Evolutionary conservation across 2,329 filamentous ascomycete genomes (phyloP), one percentile per base, ranked within the genome.

Genomic region (Parascedosporium putredinis): DNA sequence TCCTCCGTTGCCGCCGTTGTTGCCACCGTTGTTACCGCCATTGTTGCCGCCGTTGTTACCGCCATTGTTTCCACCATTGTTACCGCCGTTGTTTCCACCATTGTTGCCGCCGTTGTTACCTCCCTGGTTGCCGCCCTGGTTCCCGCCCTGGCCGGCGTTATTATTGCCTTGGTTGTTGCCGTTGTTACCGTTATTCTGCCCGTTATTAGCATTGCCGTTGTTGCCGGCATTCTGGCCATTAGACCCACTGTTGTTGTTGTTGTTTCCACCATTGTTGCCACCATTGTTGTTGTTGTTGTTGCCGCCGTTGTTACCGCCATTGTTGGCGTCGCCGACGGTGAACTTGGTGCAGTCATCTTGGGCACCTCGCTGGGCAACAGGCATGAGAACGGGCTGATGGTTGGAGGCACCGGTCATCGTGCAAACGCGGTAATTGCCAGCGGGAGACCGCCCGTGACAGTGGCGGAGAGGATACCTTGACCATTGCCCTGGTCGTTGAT

Each of bases 321-420:
- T 53, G 55, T 53, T 54, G 38, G 52, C 54, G 38, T 59, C 54
- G 24, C 58, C 62, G n/a, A 80, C 77, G 42, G 71, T 76, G 59
- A 83, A 78, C 58, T 77, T 77, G 47, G 73, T 67, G 60, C 80
- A 84, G 60, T 84, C 80, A 57, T 84, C 81, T 61, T 83, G 79
- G 43, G 76, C 70, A 64, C 81, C 81, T 62, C 81, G 76, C 66
- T 83, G 80, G 50, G 81, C 80, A 49, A 84, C 74, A 47, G 79
- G 78, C 79, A 83, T 83, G 50, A 81, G 60, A 8, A 82, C 77
- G 51, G 78, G 78, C 66, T 83, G 79, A 59, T 84, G 81, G 69
- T 84, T 84, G 56, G 77, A 67, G n/a, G 81, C 66, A 53, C 73
- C 66, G 24, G 73, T 71, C 75, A 84, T 81, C 58, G 75, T 78